These are phyloP conservation scores for Pyrrhoderma noxium DNA, from an alignment of 1,284 basidiomycete species.

Conservation along the genomic window DNA sequence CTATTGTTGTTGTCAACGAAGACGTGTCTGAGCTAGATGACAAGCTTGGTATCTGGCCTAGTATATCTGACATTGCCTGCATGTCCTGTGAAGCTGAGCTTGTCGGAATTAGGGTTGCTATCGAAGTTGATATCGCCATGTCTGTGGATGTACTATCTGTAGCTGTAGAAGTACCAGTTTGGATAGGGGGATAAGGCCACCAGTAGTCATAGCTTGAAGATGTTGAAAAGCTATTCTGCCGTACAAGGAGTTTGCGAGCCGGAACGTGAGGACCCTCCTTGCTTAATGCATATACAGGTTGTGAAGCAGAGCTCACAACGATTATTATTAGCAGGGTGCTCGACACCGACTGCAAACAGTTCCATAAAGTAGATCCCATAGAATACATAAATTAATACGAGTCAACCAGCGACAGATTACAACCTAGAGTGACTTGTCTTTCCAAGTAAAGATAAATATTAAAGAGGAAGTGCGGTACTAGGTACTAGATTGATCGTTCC, in stretches of 20 bases:
- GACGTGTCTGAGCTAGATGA: neutral
- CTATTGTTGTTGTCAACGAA: neutral
- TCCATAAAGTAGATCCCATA: too few species aligned
- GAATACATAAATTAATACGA: neutral
- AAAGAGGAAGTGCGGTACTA: constrained; percentile 25
- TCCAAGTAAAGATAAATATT: neutral
- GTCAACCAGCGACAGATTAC: neutral
- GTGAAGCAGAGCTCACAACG: too few species aligned
- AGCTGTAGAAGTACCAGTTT: constrained; percentile 13
- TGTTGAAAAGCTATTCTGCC: constrained; percentile 10
- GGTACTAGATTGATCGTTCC: constrained; percentile 37
- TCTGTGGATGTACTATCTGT: neutral
- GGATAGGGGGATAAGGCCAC: constrained; percentile 28
- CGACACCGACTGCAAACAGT: too few species aligned
- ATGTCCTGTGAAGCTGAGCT: neutral
- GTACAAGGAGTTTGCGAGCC: neutral
- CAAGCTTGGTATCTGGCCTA: neutral
- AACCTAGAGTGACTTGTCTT: neutral
- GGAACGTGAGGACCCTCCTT: neutral
- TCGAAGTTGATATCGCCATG: neutral
- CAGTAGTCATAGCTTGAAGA: constrained; percentile 24
- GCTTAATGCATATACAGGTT: too few species aligned
- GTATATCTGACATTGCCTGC: neutral
- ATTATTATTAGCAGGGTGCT: too few species aligned
- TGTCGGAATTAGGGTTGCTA: constrained; percentile 1